Conservation (phyloP, 2,329 filamentous ascomycete species). For the Tolypocladium sp. region DNA sequence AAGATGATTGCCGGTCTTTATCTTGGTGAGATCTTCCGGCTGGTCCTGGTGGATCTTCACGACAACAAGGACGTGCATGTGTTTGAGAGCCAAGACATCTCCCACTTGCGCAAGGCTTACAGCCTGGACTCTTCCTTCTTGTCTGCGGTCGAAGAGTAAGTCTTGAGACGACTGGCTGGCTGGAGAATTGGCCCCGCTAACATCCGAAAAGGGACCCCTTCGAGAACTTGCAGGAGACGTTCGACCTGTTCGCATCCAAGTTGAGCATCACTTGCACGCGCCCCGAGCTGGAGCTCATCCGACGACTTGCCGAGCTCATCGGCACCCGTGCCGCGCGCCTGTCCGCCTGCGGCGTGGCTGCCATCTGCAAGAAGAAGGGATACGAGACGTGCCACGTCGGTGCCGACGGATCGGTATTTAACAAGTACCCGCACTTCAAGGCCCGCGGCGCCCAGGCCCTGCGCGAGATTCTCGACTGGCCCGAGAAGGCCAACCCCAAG, state of each 20-base stretch:
- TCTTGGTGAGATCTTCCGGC: constrained; percentile 87
- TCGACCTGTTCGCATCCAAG: constrained; percentile 69
- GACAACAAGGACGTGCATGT: constrained; percentile 67
- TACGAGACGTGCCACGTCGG: constrained; percentile 86
- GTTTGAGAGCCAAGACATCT: constrained; percentile 76
- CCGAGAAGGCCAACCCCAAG: constrained; percentile 54
- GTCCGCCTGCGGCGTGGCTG: constrained; percentile 88
- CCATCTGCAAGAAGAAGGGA: constrained; percentile 93
- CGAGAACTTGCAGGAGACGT: constrained; percentile 87
- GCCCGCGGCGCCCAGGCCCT: constrained; percentile 80
- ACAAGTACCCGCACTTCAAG: constrained; percentile 99
- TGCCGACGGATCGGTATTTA: constrained; percentile 95
- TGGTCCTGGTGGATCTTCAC: constrained; percentile 77
- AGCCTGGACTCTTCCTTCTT: constrained; percentile 89
- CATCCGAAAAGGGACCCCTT: constrained; percentile 62
- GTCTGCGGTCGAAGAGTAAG: constrained; percentile 79
- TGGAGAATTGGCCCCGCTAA: constrained; percentile 5
- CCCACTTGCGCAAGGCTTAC: constrained; percentile 76
- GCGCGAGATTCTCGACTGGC: constrained; percentile 93
- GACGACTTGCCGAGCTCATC: constrained; percentile 85
- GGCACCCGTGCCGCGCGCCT: constrained; percentile 89
- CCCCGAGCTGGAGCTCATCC: constrained; percentile 80
- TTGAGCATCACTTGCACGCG: constrained; percentile 62
- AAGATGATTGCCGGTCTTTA: constrained; percentile 97
- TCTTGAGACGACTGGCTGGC: constrained; percentile 7